These are phyloP conservation scores for Fusarium solani-melongenae DNA, from an alignment of 2,329 filamentous ascomycete species.

Conservation along the genomic window DNA sequence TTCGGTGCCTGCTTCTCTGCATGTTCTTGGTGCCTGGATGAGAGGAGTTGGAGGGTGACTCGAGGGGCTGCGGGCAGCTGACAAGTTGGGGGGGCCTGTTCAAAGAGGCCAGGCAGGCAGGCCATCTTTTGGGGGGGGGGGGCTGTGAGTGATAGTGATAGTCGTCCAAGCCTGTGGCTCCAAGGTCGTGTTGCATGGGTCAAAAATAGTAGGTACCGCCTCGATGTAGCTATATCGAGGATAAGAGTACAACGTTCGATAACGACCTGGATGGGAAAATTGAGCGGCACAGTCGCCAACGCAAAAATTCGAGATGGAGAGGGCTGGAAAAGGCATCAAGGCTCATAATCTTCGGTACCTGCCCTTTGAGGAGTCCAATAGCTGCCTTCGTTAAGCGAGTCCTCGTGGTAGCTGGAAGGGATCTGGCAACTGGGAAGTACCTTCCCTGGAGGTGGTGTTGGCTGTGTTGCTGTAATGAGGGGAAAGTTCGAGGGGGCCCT, in stretches of 20 bases:
- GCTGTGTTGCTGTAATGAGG: conserved; percentile 1
- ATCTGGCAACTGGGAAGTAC: background rate
- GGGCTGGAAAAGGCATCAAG: background rate
- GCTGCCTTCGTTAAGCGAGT: background rate
- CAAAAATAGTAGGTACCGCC: conserved; percentile 6
- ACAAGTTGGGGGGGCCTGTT: conserved; percentile 17
- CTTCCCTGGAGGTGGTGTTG: background rate
- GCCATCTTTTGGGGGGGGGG: conserved; percentile 14
- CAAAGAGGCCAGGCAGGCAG: conserved; percentile 4
- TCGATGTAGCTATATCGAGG: conserved; percentile 9
- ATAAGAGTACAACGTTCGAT: conserved; percentile 12
- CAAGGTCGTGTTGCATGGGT: conserved; percentile 25
- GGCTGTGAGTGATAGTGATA: conserved; percentile 34
- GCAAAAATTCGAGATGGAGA: background rate
- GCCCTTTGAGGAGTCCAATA: background rate
- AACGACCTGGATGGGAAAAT: background rate
- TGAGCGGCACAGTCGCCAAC: conserved; percentile 7
- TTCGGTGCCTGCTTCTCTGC: conserved; percentile 29
- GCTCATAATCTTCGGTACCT: background rate
- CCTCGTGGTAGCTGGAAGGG: background rate
- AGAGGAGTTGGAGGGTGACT: conserved; percentile 15
- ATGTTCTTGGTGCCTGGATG: conserved; percentile 28
- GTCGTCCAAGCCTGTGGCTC: conserved; percentile 17
- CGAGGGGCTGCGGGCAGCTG: conserved; percentile 27
- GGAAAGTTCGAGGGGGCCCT: background rate